Percentiles rank a stretch among this genome's conserved stretches.
These are phyloP conservation scores for Hyphodiscus hymeniophilus DNA, from an alignment of 495 filamentous ascomycete genomes.

Conservation along the genomic window DNA sequence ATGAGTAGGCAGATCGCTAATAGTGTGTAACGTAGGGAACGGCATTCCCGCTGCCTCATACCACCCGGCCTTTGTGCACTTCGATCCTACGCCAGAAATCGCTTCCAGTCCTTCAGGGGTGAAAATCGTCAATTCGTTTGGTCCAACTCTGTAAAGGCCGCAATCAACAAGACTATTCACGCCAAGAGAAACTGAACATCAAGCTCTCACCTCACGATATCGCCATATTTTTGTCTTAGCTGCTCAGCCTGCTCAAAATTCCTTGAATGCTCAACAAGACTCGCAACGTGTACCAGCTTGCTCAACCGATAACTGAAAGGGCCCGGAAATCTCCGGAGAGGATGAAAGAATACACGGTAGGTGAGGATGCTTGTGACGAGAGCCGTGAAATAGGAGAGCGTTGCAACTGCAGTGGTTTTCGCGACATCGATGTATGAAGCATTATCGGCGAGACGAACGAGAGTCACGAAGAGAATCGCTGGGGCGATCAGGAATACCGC, in stretches of 20 bases:
- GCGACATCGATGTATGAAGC: not conserved
- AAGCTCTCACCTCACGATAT: constrained; percentile 28
- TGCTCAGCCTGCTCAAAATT: constrained; percentile 29
- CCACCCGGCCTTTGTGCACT: constrained; percentile 34
- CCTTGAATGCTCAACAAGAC: constrained; percentile 22
- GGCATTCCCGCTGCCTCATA: constrained; percentile 35
- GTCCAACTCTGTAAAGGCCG: constrained; percentile 28
- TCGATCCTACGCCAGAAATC: constrained; percentile 24
- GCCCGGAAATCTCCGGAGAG: constrained; percentile 36
- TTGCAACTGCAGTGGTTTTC: constrained; percentile 1
- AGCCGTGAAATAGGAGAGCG: constrained; percentile 22
- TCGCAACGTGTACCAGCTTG: constrained; percentile 33
- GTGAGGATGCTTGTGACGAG: constrained; percentile 36
- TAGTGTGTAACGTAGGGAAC: constrained; percentile 29
- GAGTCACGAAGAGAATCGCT: not conserved
- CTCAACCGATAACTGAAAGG: constrained; percentile 33
- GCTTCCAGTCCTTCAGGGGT: constrained; percentile 24
- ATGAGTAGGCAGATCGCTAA: constrained; percentile 26
- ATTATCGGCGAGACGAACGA: not conserved
- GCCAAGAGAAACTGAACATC: no score
- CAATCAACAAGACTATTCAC: constrained; percentile 15
- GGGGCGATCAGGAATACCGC: constrained; percentile 2
- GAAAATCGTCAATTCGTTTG: constrained; percentile 29
- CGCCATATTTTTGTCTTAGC: constrained; percentile 31
- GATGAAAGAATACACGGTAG: constrained; percentile 39